Evolutionary conservation across 768 basidiomycete species (phyloP).

Genomic region (Trametes gibbosa): DNA sequence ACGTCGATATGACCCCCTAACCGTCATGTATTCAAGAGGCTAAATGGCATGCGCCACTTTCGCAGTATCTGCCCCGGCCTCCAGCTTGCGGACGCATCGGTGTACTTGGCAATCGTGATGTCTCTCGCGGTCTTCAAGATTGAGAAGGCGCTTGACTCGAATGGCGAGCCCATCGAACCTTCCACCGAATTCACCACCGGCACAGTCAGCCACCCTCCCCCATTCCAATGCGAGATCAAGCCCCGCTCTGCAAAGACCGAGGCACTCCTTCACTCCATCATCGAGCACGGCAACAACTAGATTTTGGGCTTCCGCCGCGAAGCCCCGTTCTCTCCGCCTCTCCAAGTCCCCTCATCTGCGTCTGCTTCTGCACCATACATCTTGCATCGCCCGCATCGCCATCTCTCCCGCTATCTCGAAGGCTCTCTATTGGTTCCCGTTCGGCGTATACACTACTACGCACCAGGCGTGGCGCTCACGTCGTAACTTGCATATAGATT

Average conservation of each 20-base stretch:
- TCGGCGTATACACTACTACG: background rate
- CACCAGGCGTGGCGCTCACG: background rate
- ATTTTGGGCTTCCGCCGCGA: background rate
- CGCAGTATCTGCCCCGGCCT: slow-evolving; percentile 23
- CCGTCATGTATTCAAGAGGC: too few relatives aligned
- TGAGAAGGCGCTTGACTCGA: slow-evolving; percentile 25
- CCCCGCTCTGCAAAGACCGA: slow-evolving; percentile 28
- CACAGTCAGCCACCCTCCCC: slow-evolving; percentile 29
- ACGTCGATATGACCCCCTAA: background rate
- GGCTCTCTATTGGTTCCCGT: slow-evolving; percentile 2
- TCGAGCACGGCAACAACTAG: slow-evolving; percentile 4
- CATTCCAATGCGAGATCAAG: slow-evolving; percentile 29
- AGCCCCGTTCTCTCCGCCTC: background rate
- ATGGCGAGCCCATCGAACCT: slow-evolving; percentile 29
- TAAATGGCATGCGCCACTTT: background rate
- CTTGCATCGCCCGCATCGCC: background rate
- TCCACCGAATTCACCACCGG: slow-evolving; percentile 23
- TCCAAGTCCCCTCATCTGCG: background rate
- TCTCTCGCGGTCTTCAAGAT: slow-evolving; percentile 32
- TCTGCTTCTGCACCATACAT: too few relatives aligned
- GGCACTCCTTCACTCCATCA: slow-evolving; percentile 20
- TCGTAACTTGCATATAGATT: background rate
- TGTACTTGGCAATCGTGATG: slow-evolving; percentile 31
- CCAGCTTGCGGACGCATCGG: slow-evolving; percentile 31
- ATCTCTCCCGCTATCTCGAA: background rate